Conservation (phyloP, 148 eudicot genomes). For the Limonium bicolor region DNA sequence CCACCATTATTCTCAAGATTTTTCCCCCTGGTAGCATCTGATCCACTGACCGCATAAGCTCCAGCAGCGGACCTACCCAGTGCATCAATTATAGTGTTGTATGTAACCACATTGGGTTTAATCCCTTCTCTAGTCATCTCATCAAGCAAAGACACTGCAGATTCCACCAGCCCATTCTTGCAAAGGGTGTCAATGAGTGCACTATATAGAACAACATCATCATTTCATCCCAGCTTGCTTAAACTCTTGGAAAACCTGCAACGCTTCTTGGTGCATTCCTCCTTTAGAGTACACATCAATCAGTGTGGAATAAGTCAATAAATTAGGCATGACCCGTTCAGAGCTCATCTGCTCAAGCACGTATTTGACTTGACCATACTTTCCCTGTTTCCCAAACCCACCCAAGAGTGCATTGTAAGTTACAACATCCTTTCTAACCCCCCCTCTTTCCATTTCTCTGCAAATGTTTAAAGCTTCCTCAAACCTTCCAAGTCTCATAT, state of each 20-base stretch:
- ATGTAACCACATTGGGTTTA: conserved; percentile 85
- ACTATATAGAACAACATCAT: conserved; percentile 93
- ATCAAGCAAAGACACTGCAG: conserved; percentile 61
- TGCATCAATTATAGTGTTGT: conserved; percentile 91
- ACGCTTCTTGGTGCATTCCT: conserved; percentile 60
- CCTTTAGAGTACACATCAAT: conserved; percentile 79
- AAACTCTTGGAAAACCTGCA: conserved; percentile 60
- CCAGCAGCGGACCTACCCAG: conserved; percentile 55
- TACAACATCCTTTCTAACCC: conserved; percentile 81
- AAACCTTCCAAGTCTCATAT: conserved; percentile 85
- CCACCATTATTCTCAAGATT: conserved; percentile 11
- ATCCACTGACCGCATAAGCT: conserved; percentile 16
- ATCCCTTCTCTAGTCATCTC: conserved; percentile 95
- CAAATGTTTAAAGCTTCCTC: conserved; percentile 63
- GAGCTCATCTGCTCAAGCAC: conserved; percentile 58
- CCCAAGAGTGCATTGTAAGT: conserved; percentile 85
- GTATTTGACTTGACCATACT: conserved; percentile 57
- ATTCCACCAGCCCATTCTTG: conserved; percentile 76
- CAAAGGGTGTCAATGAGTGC: conserved; percentile 84
- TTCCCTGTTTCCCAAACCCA: conserved; percentile 94
- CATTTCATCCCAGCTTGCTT: conserved; percentile 69
- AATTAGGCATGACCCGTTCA: conserved; percentile 45
- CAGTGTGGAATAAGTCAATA: conserved; percentile 76
- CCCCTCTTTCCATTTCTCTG: conserved; percentile 68
- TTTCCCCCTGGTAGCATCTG: conserved; percentile 14